Conservation (phyloP, 164 flowering plant species). For the Amborella trichopoda region DNA sequence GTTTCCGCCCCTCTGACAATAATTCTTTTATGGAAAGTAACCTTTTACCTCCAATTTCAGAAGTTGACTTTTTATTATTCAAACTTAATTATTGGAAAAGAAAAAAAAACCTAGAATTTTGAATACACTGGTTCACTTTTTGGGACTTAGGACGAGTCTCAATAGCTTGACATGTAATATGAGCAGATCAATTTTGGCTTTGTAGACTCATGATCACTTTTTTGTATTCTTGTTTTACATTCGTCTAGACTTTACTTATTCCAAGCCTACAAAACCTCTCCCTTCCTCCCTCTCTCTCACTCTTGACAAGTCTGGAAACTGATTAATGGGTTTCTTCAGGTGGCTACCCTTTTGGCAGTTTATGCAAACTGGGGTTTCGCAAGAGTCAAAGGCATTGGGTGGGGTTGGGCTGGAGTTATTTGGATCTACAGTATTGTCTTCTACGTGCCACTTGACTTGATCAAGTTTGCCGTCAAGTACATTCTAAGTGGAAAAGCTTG, state of each 20-base stretch:
- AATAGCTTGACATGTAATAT: neutral
- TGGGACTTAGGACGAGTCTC: neutral
- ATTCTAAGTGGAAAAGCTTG: constrained; percentile 85
- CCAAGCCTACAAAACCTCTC: neutral
- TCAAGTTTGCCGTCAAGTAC: constrained; percentile 79
- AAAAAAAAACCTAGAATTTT: no score
- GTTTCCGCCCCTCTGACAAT: neutral
- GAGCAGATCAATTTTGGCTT: neutral
- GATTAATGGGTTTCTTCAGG: constrained; percentile 23
- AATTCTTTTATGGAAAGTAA: neutral
- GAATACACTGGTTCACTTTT: no score
- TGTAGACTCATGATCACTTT: neutral
- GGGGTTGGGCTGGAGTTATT: constrained; percentile 99
- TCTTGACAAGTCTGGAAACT: no score
- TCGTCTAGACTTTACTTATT: neutral
- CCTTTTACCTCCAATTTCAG: neutral
- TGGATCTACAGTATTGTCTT: constrained; percentile 85
- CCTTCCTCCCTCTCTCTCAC: no score
- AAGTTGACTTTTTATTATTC: no score
- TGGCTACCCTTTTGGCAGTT: constrained; percentile 86
- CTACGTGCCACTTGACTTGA: constrained; percentile 70
- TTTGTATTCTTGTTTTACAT: neutral
- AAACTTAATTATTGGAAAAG: no score
- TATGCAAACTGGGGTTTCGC: constrained; percentile 96
- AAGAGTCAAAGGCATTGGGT: constrained; percentile 62